Evolutionary conservation across 2,329 filamentous ascomycete genomes (phyloP).

Genomic region (Aureobasidium sp.): DNA sequence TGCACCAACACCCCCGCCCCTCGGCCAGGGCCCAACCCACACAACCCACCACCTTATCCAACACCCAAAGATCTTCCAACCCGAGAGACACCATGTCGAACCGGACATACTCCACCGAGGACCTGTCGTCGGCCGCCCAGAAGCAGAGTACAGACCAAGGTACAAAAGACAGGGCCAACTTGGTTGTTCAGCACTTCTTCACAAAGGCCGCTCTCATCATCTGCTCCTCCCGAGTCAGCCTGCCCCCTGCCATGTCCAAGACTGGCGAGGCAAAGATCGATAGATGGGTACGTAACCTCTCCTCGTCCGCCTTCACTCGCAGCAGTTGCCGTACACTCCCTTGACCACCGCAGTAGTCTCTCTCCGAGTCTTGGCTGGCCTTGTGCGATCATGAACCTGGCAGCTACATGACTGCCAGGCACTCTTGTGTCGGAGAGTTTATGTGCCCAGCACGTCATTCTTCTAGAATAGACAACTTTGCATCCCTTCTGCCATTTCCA

Average conservation of each 20-base stretch:
- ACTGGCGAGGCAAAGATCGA: constrained; percentile 63
- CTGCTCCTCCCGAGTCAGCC: constrained; percentile 68
- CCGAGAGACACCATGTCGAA: constrained; percentile 55
- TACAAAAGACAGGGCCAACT: constrained; percentile 72
- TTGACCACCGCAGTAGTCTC: constrained; percentile 2
- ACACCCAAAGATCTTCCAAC: constrained; percentile 64
- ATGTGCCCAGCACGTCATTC: neutral
- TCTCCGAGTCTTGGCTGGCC: neutral
- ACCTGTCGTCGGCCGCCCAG: constrained; percentile 15
- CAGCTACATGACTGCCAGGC: neutral
- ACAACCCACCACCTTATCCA: constrained; percentile 63
- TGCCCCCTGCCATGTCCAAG: constrained; percentile 52
- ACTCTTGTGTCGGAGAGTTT: constrained; percentile 1
- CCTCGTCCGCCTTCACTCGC: neutral
- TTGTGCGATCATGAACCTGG: constrained; percentile 4
- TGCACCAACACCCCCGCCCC: constrained; percentile 86
- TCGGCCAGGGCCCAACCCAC: constrained; percentile 67
- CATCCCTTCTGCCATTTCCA: neutral
- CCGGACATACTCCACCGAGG: constrained; percentile 44
- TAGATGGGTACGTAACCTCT: constrained; percentile 65
- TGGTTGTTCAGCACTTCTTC: constrained; percentile 95
- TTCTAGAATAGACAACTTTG: constrained; percentile 1
- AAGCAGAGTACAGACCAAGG: constrained; percentile 19
- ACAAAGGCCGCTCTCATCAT: constrained; percentile 81
- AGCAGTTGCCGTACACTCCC: neutral